These are phyloP conservation scores for Cladophialophora chaetospira DNA, from an alignment of 2,329 filamentous ascomycete genomes.

Conservation along the genomic window DNA sequence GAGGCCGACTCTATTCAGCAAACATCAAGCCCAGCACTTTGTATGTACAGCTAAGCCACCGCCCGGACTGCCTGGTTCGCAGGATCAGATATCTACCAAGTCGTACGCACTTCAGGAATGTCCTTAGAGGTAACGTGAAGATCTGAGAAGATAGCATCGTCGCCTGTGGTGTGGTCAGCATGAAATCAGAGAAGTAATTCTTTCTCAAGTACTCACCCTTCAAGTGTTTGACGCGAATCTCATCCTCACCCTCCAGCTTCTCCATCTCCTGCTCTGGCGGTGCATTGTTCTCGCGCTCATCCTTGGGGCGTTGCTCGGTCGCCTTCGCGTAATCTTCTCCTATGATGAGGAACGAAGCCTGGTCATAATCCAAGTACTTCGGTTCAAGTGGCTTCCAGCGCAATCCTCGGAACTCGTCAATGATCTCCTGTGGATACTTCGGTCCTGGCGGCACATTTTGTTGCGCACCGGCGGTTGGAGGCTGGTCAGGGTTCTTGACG, in stretches of 20 bases:
- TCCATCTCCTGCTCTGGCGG: conserved; percentile 69
- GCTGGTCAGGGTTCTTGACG: conserved; percentile 74
- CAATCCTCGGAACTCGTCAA: conserved; percentile 69
- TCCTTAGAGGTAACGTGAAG: conserved; percentile 61
- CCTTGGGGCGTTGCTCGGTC: conserved; percentile 56
- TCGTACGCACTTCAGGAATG: conserved; percentile 65
- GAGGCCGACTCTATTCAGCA: no score
- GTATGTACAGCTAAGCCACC: no score
- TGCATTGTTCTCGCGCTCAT: conserved; percentile 55
- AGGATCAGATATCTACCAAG: conserved; percentile 49
- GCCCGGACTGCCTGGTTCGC: background rate
- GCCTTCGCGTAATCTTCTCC: conserved; percentile 61
- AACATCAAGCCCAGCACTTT: no score
- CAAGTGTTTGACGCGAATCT: conserved; percentile 64
- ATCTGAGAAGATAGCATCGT: conserved; percentile 64
- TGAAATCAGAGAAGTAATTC: background rate
- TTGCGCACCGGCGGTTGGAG: conserved; percentile 65
- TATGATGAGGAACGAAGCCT: conserved; percentile 77
- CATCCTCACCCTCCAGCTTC: conserved; percentile 73
- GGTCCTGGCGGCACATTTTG: conserved; percentile 65
- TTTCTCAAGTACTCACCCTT: conserved; percentile 47
- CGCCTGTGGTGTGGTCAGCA: conserved; percentile 44
- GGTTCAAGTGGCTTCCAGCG: conserved; percentile 76
- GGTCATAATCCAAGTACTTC: conserved; percentile 71
- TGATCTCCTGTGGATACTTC: conserved; percentile 70